Base-by-base conservation (phyloP, 2,329 filamentous ascomycete genomes). In the Atkinsonella texensis region DNA sequence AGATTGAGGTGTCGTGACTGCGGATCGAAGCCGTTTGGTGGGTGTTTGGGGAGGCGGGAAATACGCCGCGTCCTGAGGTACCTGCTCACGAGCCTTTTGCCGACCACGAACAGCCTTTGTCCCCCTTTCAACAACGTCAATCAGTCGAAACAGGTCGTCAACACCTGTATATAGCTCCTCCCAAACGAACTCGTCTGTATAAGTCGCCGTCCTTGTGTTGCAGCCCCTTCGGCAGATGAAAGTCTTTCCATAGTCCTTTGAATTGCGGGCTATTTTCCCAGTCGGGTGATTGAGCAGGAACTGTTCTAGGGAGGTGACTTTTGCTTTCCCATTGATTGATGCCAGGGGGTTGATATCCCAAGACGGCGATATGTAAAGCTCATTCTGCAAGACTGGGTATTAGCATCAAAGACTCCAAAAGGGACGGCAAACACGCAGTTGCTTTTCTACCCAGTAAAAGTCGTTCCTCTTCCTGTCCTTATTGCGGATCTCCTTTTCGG, bases 101-200 rank as follows among this genome's bases (percentile, higher is more conserved):
- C 61, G 62, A 11, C 61, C 59, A 7, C 68, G 66, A 17, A 81
- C 86, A 28, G 80, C 77, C 62, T 87, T 89, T 13, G 93, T 94
- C 51, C 82, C 79, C 39, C 71, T 76, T 62, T 85, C 79, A 15
- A 96, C 76, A 55, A 84, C 70, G 32, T 84, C 77, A 38, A 86
- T 74, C 44, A 95, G 67, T 5, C 74, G 64, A 46, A 79, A 76
- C 32, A 95, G 74, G n/a, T 83, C 74, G 20, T 74, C 72, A 33
- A 74, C 73, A n/a, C 81, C 82, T 0, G 72, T 74, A 59, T 88
- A 95, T 2, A 94, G 69, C 43, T 95, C 81, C 63, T 96, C 89
- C 93, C 93, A 98, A 1, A 79, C 66, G 58, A 98, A 95, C 60
- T 96, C 89, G 13, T 93, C 82, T 0, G 91, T 96, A 64, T 97